These are phyloP conservation scores for Chenopodium formosanum DNA, from an alignment of 148 eudicot genomes.

Conservation along the genomic window DNA sequence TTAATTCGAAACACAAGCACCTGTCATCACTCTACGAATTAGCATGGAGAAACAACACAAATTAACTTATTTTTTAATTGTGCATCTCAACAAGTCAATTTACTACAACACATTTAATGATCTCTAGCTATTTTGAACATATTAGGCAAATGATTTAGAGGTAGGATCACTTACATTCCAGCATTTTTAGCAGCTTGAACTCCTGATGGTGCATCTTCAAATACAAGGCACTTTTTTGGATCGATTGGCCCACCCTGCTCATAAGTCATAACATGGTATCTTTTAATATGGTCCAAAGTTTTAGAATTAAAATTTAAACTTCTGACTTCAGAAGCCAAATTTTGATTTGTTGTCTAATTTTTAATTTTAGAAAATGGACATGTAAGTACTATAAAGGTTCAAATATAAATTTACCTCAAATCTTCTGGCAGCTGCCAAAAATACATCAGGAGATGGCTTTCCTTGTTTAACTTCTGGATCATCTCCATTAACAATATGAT, in stretches of 20 bases:
- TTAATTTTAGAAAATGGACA: neutral
- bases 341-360: too few relatives aligned
- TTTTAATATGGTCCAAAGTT: neutral
- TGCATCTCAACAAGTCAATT: neutral
- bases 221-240: constrained; percentile 65
- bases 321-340: neutral
- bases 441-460: constrained; percentile 90
- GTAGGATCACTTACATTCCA: constrained; percentile 69
- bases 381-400: too few relatives aligned
- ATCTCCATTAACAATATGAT: constrained; percentile 91
- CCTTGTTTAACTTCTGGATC: constrained; percentile 98
- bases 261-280: constrained; percentile 23
- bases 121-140: neutral
- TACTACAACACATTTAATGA: neutral
- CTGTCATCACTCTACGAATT: neutral
- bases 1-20: too few relatives aligned
- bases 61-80: neutral
- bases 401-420: constrained; percentile 63
- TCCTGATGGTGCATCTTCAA: constrained; percentile 95
- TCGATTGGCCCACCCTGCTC: constrained; percentile 80
- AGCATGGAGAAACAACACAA: neutral
- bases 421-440: constrained; percentile 85
- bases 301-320: neutral
- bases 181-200: constrained; percentile 93
- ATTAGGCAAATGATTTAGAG: neutral